Base-by-base conservation (phyloP, 208 protist genomes). In the Tritrichomonas musculus region DNA sequence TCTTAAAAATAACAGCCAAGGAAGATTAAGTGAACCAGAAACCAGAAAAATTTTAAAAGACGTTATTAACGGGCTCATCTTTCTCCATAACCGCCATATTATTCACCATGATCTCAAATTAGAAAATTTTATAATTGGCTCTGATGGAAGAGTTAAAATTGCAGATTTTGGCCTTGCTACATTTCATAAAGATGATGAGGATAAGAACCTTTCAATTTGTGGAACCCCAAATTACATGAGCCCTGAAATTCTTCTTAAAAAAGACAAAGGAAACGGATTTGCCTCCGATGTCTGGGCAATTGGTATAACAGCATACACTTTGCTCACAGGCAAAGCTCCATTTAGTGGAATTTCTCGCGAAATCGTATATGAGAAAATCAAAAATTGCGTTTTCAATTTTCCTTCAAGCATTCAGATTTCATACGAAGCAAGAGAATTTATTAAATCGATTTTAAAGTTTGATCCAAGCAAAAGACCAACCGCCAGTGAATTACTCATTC, bases 81-180 rank as follows among this genome's bases (percentile, higher is more conserved):
- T 66, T 92, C 27, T 92, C 0, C 82, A 92, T 44, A 25, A 39
- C 14, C n/a, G 66, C 3, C 14, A 96, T 82, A 96, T 99, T 39
- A 99, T 99, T 93, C 98, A 99, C 93, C 96, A 98, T 33, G 98
- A 99, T 95, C 94, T 99, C 47, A 99, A 99, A 94, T 96, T 98
- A 17, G 97, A 97, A 57, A 99, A 99, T 94, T 96, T 99, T 57
- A 98, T 98, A 96, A 95, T 99, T 55, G 97, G 97, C 94, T 93
- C 66, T 57, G 93, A 95, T 93, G 93, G 95, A 65, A 96, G 97
- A 92, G 95, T 98, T 27, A 98, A 98, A 94, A 97, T 98, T 93
- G 97, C 97, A 49, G 98, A 98, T 94, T 98, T 98, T 94, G 97
- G 98, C 33, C 96, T 98, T 3, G 97, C 97, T 13, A 95, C 97